phyloP scores from a whole-genome alignment of 345 rosid genomes.

The Brassica nigra region DNA sequence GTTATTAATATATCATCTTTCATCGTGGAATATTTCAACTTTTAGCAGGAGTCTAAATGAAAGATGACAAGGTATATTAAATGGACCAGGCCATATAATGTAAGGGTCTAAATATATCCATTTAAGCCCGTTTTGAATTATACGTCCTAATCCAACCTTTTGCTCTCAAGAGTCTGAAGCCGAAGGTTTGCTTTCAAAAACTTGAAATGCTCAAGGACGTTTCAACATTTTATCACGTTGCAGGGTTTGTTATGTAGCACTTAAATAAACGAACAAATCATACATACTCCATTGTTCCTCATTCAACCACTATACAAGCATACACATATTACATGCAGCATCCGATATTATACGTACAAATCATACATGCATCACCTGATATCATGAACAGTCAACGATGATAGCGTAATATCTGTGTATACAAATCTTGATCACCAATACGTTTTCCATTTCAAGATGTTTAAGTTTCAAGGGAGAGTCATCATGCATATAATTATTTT shows the following conservation, averaged over 20 bases:
- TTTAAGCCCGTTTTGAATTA: not conserved
- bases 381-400: not conserved
- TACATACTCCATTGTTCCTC: not conserved
- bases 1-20: not conserved
- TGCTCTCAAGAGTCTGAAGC: not conserved
- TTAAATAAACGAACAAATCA: not conserved
- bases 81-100: conserved; percentile 17
- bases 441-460: not conserved
- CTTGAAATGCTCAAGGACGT: not conserved
- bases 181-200: not conserved
- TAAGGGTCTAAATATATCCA: not conserved
- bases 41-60: not conserved
- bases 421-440: not conserved
- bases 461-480: conserved; percentile 5
- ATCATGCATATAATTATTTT: conserved; percentile 6
- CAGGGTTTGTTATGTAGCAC: not conserved
- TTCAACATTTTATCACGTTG: not conserved
- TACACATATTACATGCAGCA: not conserved
- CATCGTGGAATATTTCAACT: conserved; percentile 28
- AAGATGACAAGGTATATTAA: conserved; percentile 3
- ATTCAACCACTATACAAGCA: not conserved
- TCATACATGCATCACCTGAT: conserved; percentile 13
- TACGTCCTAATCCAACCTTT: not conserved
- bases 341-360: not conserved
- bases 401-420: not conserved